Conservation (phyloP, 2,329 filamentous ascomycete genomes). For the Calonectria crousiana region DNA sequence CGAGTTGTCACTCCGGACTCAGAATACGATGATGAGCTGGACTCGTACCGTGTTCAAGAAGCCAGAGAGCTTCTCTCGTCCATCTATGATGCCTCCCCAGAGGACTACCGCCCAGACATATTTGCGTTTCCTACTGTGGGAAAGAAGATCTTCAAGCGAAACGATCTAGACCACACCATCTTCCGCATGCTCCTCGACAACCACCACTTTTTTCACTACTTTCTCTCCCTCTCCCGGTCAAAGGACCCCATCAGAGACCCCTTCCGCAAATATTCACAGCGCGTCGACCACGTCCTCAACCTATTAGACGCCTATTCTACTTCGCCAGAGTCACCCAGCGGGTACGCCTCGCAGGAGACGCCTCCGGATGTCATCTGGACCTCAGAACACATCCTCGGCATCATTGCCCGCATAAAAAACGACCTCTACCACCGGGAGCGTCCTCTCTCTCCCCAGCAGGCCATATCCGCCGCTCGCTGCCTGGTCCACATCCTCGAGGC, state of each 20-base stretch:
- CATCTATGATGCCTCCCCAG: slow-evolving; percentile 53
- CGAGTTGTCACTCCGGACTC: slow-evolving; percentile 52
- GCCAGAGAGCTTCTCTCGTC: slow-evolving; percentile 65
- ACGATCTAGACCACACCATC: slow-evolving; percentile 64
- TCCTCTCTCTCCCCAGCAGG: slow-evolving; percentile 54
- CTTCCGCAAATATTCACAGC: slow-evolving; percentile 62
- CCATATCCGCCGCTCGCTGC: slow-evolving; percentile 59
- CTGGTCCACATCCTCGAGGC: slow-evolving; percentile 62
- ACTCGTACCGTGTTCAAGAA: slow-evolving; percentile 59
- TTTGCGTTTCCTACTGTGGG: slow-evolving; percentile 48
- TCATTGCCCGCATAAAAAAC: slow-evolving; percentile 57
- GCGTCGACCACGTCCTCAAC: slow-evolving; percentile 61
- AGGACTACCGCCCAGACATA: slow-evolving; percentile 62
- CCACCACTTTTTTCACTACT: slow-evolving; percentile 66
- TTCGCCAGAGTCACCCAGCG: neutral
- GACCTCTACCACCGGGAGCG: slow-evolving; percentile 54
- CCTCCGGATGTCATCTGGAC: slow-evolving; percentile 62
- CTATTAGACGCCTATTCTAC: slow-evolving; percentile 51
- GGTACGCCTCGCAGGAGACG: slow-evolving; percentile 41
- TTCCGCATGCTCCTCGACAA: slow-evolving; percentile 67
- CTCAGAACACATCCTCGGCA: slow-evolving; percentile 58
- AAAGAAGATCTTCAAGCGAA: slow-evolving; percentile 54
- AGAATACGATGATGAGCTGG: slow-evolving; percentile 45
- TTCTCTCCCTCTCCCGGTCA: slow-evolving; percentile 59
- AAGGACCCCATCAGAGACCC: slow-evolving; percentile 59